Percentiles rank a stretch among this genome's conserved stretches.
phyloP scores from a whole-genome alignment of 2,329 filamentous ascomycete species.

The Neonectria faginata region DNA sequence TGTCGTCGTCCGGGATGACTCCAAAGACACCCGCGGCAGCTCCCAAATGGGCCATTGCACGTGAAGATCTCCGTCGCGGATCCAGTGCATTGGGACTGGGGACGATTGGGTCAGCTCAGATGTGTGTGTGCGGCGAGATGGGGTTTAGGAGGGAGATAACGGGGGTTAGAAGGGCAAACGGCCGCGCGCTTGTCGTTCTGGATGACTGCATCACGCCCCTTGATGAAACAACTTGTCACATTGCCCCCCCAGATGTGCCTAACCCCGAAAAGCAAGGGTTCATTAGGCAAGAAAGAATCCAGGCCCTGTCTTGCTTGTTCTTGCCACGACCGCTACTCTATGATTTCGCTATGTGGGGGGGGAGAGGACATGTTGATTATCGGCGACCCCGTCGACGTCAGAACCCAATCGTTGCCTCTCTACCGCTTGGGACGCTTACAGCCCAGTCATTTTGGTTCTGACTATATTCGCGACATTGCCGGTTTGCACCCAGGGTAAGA shows the following conservation, averaged over 20 bases:
- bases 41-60: not conserved
- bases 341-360: not conserved
- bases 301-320: not conserved
- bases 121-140: not conserved
- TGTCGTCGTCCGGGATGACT: slow-evolving; percentile 5
- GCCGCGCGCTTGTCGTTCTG: slow-evolving; percentile 1
- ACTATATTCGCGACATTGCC: slow-evolving; percentile 13
- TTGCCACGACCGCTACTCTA: not conserved
- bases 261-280: not conserved
- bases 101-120: not conserved
- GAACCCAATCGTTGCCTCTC: slow-evolving; percentile 10
- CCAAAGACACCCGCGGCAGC: slow-evolving; percentile 1
- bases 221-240: not conserved
- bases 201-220: slow-evolving; percentile 24
- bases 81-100: slow-evolving; percentile 15
- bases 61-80: slow-evolving; percentile 22
- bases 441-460: slow-evolving; percentile 23
- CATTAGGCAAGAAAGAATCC: not conserved
- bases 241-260: not conserved
- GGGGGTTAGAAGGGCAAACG: slow-evolving; percentile 7
- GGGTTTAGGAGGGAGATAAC: slow-evolving; percentile 23
- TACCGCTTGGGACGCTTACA: not conserved
- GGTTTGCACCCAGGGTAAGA: slow-evolving; percentile 12
- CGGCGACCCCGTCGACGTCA: slow-evolving; percentile 7
- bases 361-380: not conserved